Conservation (phyloP, 176 grass and related monocot species). For the sorghum (Sorghum bicolor) region Sorghum_bicolor_NCBIv3 NC_012873.2:7463001-7463500, state of each 20-base stretch:
- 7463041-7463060: conserved; percentile 38
- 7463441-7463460: conserved; percentile 16
- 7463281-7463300: conserved; percentile 38
- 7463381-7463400: conserved; percentile 35
- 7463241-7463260: conserved; percentile 37
- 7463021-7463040: conserved; percentile 36
- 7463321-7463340: conserved; percentile 24
- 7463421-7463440: conserved; percentile 21
- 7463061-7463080: conserved; percentile 58
- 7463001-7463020: conserved; percentile 47
- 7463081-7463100: conserved; percentile 72
- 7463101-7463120: conserved; percentile 26
- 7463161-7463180: conserved; percentile 42
- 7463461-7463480: conserved; percentile 34
- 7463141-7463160: conserved; percentile 93
- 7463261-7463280: conserved; percentile 29
- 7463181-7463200: not conserved
- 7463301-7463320: not conserved
- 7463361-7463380: conserved; percentile 5
- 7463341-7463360: conserved; percentile 34
- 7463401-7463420: not conserved
- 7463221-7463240: conserved; percentile 32
- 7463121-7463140: conserved; percentile 58
- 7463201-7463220: conserved; percentile 15
- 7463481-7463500: conserved; percentile 14